A percentile compares a stretch with the other conserved stretches of the same genome.
Evolutionary conservation across 345 rosid genomes (phyloP).

Genomic region (Balakata baccata): DNA sequence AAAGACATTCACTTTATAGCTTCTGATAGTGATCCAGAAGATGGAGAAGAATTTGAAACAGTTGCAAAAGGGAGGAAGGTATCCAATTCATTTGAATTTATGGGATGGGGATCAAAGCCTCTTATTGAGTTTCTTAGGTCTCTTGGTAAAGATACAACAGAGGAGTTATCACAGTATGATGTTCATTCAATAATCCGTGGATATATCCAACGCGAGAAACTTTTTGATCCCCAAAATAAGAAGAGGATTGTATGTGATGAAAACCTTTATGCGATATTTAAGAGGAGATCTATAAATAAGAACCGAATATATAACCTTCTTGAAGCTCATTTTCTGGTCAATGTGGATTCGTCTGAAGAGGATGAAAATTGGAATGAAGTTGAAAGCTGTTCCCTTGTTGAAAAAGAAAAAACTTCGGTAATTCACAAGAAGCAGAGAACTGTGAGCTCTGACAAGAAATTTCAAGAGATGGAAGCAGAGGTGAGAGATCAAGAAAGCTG

Average conservation of each 20-base stretch:
- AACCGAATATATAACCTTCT: conserved; percentile 34
- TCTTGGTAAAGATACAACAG: conserved; percentile 41
- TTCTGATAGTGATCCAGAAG: conserved; percentile 25
- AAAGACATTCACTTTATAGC: background rate
- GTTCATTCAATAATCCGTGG: conserved; percentile 35
- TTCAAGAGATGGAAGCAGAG: conserved; percentile 20
- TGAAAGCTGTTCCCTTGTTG: conserved; percentile 18
- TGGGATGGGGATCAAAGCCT: conserved; percentile 50
- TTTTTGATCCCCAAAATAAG: conserved; percentile 29
- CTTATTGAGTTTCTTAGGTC: conserved; percentile 48
- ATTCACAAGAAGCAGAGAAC: conserved; percentile 35
- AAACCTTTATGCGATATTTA: conserved; percentile 40
- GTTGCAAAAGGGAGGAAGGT: conserved; percentile 15
- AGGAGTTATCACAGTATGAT: conserved; percentile 30
- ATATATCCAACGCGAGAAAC: conserved; percentile 33
- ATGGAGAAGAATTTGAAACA: conserved; percentile 6
- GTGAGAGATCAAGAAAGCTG: conserved; percentile 27
- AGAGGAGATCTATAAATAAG: conserved; percentile 32
- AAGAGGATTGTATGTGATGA: conserved; percentile 42
- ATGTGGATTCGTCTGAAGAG: conserved; percentile 30
- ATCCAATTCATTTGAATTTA: conserved; percentile 31
- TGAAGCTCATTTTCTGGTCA: conserved; percentile 34
- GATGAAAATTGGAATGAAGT: conserved; percentile 18
- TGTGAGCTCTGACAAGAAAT: conserved; percentile 3
- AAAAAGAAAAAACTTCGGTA: conserved; percentile 9